A percentile compares a stretch with the other conserved stretches of the same genome.
These are phyloP conservation scores for Agarophyton chilense DNA, from an alignment of 23 red algal genomes.

Conservation along the genomic window DNA sequence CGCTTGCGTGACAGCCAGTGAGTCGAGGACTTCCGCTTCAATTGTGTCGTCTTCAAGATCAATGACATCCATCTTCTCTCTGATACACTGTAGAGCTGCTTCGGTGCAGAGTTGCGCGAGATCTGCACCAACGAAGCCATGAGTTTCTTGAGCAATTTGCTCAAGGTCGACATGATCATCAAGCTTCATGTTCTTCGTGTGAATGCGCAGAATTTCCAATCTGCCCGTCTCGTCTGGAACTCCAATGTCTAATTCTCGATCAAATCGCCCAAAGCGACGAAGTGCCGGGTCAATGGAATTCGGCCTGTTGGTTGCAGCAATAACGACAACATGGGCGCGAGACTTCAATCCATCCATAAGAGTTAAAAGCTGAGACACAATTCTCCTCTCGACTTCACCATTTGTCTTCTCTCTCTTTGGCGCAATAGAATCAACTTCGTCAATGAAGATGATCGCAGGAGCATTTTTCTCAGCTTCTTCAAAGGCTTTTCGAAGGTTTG, in stretches of 20 bases:
- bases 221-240: constrained; percentile 99
- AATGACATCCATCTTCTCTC: constrained; percentile 99
- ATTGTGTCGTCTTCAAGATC: constrained; percentile 98
- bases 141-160: constrained; percentile 84
- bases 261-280: constrained; percentile 98
- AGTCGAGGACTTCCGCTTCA: constrained; percentile 97
- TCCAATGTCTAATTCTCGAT: constrained; percentile 99
- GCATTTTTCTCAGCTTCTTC: constrained; percentile 99
- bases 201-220: constrained; percentile 98
- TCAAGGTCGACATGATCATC: constrained; percentile 95
- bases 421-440: constrained; percentile 99
- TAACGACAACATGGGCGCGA: constrained; percentile 96
- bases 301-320: constrained; percentile 96
- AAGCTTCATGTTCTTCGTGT: constrained; percentile 99
- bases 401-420: constrained; percentile 99
- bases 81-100: constrained; percentile 96
- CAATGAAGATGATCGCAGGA: constrained; percentile 99
- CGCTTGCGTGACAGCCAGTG: constrained; percentile 93
- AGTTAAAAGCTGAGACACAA: constrained; percentile 99
- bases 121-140: constrained; percentile 98
- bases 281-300: constrained; percentile 98
- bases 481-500: constrained; percentile 97
- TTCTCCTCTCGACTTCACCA: constrained; percentile 98
- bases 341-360: constrained; percentile 99
- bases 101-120: constrained; percentile 98